phyloP scores from a whole-genome alignment of 108 stramenopile species.

The Aurantiochytrium sp. region DNA sequence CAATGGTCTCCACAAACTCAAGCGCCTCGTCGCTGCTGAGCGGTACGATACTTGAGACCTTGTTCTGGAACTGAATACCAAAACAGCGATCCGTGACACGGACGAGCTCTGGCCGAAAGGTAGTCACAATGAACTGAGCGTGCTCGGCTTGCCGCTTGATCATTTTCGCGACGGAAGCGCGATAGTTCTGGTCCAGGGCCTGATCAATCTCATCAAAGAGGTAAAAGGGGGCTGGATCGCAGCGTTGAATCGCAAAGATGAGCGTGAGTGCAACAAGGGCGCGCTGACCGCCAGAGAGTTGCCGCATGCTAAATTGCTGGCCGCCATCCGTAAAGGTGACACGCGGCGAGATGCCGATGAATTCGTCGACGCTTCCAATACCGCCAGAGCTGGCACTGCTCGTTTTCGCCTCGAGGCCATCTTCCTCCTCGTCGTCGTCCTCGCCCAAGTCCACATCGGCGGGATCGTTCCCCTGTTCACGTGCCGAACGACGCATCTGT shows the following conservation, averaged over 20 bases:
- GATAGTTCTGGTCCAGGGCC: conserved; percentile 88
- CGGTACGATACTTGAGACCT: conserved; percentile 24
- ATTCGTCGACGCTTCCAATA: conserved; percentile 53
- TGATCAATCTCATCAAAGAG: conserved; percentile 97
- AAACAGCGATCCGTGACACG: conserved; percentile 58
- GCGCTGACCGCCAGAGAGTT: conserved; percentile 98
- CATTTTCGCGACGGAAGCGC: conserved; percentile 85
- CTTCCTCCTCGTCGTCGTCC: conserved; percentile 27
- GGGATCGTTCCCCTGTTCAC: conserved; percentile 64
- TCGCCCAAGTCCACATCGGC: conserved; percentile 40
- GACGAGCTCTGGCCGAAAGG: conserved; percentile 96
- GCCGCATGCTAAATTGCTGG: conserved; percentile 73
- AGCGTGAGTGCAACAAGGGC: conserved; percentile 95
- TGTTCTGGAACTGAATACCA: conserved; percentile 38
- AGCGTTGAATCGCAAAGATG: conserved; percentile 95
- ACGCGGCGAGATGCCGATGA: conserved; percentile 77
- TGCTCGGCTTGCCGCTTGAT: conserved; percentile 85
- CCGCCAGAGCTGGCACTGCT: conserved; percentile 10
- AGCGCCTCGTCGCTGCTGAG: neutral
- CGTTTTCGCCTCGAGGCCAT: neutral
- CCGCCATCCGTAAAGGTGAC: conserved; percentile 80
- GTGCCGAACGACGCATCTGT: neutral
- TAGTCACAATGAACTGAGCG: conserved; percentile 97
- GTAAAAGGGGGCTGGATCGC: conserved; percentile 98
- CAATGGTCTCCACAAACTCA: neutral